These are phyloP conservation scores for Pseudohalonectria lignicola DNA, from an alignment of 2,329 filamentous ascomycete genomes.

Conservation along the genomic window DNA sequence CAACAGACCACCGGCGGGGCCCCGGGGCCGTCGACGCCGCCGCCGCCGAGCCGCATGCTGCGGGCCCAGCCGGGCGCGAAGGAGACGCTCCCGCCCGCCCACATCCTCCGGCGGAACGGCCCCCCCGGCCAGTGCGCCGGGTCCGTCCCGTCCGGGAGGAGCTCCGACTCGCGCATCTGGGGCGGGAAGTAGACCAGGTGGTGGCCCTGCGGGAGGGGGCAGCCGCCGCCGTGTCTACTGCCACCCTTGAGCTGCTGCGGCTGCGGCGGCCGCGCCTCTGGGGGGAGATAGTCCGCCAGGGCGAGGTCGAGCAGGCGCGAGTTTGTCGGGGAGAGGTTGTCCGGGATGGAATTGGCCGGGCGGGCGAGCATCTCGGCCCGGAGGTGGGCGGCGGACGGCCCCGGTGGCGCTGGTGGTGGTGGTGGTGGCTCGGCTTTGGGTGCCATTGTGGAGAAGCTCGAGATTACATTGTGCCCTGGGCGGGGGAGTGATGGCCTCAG, in stretches of 20 bases:
- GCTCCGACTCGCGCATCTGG: conserved; percentile 43
- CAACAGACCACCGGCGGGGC: conserved; percentile 33
- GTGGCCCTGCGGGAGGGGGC: conserved; percentile 51
- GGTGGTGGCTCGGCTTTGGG: too few species aligned
- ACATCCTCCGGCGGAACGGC: conserved; percentile 69
- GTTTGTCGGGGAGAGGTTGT: conserved; percentile 43
- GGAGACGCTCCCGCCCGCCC: conserved; percentile 76
- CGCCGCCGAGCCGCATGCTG: too few species aligned
- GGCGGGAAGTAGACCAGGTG: conserved; percentile 85
- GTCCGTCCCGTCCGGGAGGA: conserved; percentile 81
- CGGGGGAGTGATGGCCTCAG: too few species aligned
- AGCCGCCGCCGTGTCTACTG: not conserved
- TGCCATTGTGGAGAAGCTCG: too few species aligned
- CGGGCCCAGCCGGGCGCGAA: not conserved
- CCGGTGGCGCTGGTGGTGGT: too few species aligned
- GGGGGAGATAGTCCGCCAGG: conserved; percentile 25
- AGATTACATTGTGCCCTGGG: too few species aligned
- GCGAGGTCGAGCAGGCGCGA: conserved; percentile 56
- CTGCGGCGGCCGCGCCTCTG: not conserved
- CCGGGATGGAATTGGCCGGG: conserved; percentile 23
- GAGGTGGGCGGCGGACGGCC: conserved; percentile 5
- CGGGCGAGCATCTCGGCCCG: conserved; percentile 6
- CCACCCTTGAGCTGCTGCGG: not conserved
- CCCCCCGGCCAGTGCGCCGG: conserved; percentile 61
- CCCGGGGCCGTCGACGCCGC: conserved; percentile 24